These are phyloP conservation scores for Nitzschia sp. DNA, from an alignment of 108 stramenopile species.

Conservation along the genomic window DNA sequence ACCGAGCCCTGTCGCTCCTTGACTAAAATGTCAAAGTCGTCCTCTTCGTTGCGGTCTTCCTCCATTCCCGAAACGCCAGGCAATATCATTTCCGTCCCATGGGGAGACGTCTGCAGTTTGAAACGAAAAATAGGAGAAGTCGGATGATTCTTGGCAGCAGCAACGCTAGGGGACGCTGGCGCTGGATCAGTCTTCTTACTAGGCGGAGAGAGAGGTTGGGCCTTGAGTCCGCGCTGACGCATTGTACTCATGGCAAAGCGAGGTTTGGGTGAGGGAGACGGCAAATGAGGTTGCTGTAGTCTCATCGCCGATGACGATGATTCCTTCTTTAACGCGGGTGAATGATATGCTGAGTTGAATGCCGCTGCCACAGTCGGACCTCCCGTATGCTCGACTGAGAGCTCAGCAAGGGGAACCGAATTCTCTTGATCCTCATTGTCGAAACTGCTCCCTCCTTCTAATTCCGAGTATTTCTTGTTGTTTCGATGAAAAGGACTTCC, in stretches of 20 bases:
- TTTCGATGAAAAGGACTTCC: not conserved
- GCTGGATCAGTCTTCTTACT: not conserved
- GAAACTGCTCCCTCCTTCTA: not conserved
- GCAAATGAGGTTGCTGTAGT: not conserved
- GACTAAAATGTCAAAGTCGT: slow-evolving; percentile 9
- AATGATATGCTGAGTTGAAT: not conserved
- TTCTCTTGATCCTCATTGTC: not conserved
- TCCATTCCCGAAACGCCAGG: not conserved
- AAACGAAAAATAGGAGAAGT: slow-evolving; percentile 8
- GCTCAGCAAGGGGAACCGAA: not conserved
- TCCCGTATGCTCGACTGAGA: not conserved
- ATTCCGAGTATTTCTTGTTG: slow-evolving; percentile 1
- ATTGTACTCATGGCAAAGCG: not conserved
- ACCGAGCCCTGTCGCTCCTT: not conserved
- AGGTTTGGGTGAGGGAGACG: not conserved
- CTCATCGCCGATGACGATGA: too few species aligned
- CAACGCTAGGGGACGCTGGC: not conserved
- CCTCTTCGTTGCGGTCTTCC: not conserved
- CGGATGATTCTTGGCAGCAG: not conserved
- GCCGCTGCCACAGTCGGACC: not conserved
- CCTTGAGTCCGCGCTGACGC: not conserved
- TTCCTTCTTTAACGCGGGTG: not conserved
- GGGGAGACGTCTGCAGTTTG: not conserved
- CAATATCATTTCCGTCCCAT: not conserved
- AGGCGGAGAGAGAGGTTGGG: not conserved